These are phyloP conservation scores for Serendipita sp. DNA, from an alignment of 768 basidiomycete genomes.

Conservation along the genomic window DNA sequence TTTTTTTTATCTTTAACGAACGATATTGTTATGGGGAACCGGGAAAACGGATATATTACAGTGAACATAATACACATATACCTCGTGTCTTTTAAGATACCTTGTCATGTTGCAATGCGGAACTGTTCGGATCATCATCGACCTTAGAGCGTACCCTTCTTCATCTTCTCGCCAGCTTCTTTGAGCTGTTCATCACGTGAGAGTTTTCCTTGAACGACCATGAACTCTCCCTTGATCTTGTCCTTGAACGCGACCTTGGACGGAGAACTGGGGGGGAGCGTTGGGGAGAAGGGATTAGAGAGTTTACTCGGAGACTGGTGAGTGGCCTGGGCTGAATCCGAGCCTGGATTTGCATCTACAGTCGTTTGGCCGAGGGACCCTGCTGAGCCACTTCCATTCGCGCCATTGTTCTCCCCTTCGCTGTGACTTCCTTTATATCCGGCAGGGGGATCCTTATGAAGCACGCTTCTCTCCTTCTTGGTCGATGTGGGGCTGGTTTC, in stretches of 20 bases:
- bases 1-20: too few species aligned
- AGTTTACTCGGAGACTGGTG: neutral
- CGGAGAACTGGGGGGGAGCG: neutral
- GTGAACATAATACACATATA: too few species aligned
- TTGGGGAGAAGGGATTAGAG: neutral
- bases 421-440: neutral
- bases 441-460: neutral
- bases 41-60: too few species aligned
- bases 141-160: neutral
- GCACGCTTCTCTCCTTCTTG: neutral
- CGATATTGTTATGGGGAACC: too few species aligned
- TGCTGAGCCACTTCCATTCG: neutral
- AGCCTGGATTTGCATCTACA: neutral
- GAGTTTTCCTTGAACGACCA: constrained; percentile 1
- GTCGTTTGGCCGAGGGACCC: neutral
- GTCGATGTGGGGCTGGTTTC: neutral
- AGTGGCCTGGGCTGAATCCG: neutral
- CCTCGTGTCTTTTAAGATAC: too few species aligned
- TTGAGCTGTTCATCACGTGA: neutral
- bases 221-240: constrained; percentile 3
- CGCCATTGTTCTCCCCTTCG: neutral
- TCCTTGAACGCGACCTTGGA: neutral
- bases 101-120: too few species aligned
- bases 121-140: too few species aligned
- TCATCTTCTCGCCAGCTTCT: constrained; percentile 5